These are phyloP conservation scores for Zygotorulaspora mrakii DNA, from an alignment of 1,139 yeast genomes.

Conservation along the genomic window DNA sequence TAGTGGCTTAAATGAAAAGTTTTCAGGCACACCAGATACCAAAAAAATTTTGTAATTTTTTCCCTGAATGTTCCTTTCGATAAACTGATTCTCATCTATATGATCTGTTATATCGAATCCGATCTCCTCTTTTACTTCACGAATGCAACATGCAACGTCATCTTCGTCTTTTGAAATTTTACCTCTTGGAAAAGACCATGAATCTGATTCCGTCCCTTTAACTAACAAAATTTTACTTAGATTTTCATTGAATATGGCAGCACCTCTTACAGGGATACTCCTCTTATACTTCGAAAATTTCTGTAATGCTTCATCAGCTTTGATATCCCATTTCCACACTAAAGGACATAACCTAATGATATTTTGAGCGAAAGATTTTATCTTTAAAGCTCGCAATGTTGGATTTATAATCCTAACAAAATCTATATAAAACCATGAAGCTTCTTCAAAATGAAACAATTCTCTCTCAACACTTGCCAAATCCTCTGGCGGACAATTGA, in stretches of 20 bases:
- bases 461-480: constrained; percentile 76
- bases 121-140: constrained; percentile 95
- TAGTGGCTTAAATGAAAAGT: constrained; percentile 65
- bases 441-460: constrained; percentile 94
- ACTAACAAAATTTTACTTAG: constrained; percentile 73
- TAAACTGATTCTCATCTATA: constrained; percentile 64
- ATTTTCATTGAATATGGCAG: constrained; percentile 74
- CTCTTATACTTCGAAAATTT: constrained; percentile 82
- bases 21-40: constrained; percentile 75
- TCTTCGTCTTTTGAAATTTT: constrained; percentile 91
- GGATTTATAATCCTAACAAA: constrained; percentile 74
- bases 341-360: constrained; percentile 77
- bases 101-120: constrained; percentile 77
- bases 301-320: constrained; percentile 65
- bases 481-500: constrained; percentile 91
- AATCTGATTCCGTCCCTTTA: constrained; percentile 77
- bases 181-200: constrained; percentile 97
- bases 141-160: constrained; percentile 86
- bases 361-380: constrained; percentile 72
- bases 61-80: constrained; percentile 78
- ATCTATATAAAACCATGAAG: constrained; percentile 96
- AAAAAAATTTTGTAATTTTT: constrained; percentile 84
- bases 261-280: constrained; percentile 94
- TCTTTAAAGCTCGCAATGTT: constrained; percentile 68
- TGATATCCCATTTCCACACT: constrained; percentile 72